A percentile compares a stretch with the other conserved stretches of the same genome.
Evolutionary conservation across 2,329 filamentous ascomycete species (phyloP).

Genomic region (Aureobasidium sp.): DNA sequence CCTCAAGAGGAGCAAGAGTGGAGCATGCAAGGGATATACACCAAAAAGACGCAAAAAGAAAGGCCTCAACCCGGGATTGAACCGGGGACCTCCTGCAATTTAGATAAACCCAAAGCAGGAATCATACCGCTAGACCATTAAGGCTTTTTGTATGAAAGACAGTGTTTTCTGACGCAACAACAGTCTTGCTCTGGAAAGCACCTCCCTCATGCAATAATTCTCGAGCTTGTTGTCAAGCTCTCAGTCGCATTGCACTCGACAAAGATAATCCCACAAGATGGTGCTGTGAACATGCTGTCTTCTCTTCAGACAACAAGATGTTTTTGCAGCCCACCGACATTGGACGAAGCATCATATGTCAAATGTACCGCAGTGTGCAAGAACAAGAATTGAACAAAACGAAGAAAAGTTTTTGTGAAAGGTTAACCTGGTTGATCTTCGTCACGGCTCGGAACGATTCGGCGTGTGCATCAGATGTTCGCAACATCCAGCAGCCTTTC

Average conservation of each 20-base stretch:
- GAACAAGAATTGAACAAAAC: not conserved
- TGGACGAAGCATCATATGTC: not conserved
- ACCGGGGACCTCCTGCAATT: conserved; percentile 8
- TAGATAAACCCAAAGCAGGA: conserved; percentile 7
- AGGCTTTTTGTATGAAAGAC: not conserved
- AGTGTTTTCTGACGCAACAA: not conserved
- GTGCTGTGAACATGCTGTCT: not conserved
- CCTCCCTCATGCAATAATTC: too few relatives aligned
- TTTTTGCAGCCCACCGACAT: not conserved
- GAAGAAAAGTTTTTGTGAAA: not conserved
- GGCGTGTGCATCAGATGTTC: not conserved
- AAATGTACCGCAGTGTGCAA: not conserved
- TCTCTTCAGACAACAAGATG: not conserved
- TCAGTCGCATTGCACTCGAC: not conserved
- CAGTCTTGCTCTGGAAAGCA: not conserved
- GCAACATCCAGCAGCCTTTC: not conserved
- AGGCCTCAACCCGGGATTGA: conserved; percentile 7
- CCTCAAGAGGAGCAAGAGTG: not conserved
- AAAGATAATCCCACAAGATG: too few relatives aligned
- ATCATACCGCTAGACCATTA: conserved; percentile 9
- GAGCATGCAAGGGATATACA: not conserved
- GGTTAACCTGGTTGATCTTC: not conserved
- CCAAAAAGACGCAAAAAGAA: not conserved
- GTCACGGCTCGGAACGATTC: not conserved
- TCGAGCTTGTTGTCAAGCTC: not conserved